Conservation (phyloP, 2,329 filamentous ascomycete genomes). For the Pseudocercospora macadamiae region DNA sequence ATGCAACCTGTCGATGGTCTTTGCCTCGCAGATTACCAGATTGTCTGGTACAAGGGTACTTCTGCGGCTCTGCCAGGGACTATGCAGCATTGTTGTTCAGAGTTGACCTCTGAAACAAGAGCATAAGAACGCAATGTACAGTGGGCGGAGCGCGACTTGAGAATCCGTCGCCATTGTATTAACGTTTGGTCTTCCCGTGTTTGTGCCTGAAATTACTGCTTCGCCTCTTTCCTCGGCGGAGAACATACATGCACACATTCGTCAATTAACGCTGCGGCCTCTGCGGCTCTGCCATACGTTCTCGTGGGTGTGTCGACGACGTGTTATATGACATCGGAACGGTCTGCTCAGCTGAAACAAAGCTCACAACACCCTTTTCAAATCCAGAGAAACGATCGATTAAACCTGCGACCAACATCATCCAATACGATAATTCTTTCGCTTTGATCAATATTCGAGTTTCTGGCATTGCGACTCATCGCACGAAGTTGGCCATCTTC, state of each 20-base stretch:
- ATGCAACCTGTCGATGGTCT: constrained; percentile 1
- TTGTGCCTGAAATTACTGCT: constrained; percentile 4
- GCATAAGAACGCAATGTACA: background rate
- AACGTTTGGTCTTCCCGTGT: background rate
- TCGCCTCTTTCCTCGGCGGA: background rate
- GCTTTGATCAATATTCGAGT: too few species aligned
- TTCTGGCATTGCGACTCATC: too few species aligned
- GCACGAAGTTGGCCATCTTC: background rate
- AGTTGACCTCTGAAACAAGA: background rate
- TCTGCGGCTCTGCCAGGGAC: constrained; percentile 6
- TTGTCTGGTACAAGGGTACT: constrained; percentile 9
- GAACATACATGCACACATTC: background rate
- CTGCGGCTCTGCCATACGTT: background rate
- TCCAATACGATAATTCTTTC: too few species aligned
- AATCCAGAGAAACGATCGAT: too few species aligned
- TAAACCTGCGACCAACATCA: too few species aligned
- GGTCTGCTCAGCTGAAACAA: background rate
- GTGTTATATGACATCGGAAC: background rate
- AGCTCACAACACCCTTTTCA: too few species aligned
- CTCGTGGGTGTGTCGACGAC: background rate
- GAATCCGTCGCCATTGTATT: background rate
- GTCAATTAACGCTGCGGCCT: background rate
- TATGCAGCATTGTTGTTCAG: background rate
- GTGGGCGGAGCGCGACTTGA: background rate
- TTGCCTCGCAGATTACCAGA: background rate